phyloP scores from a whole-genome alignment of 305 asterid species.

The Vinca major region DNA sequence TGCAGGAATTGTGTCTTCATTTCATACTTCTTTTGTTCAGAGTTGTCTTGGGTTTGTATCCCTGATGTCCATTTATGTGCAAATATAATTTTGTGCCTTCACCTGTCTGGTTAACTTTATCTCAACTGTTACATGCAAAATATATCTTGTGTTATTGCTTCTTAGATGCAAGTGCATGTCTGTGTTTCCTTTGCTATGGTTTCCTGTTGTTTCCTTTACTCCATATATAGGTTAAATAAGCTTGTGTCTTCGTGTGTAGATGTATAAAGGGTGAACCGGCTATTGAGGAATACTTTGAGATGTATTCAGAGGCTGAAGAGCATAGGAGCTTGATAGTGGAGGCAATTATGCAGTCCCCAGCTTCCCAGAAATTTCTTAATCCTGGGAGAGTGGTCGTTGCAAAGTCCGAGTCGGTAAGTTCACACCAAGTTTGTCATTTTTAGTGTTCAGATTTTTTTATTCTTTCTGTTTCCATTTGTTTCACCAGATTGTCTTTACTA shows the following conservation, averaged over 20 bases:
- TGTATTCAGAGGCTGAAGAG: conserved; percentile 61
- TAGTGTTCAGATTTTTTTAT: background rate
- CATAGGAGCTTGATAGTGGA: conserved; percentile 41
- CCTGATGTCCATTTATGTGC: background rate
- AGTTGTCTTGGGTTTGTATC: background rate
- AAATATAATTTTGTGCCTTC: background rate
- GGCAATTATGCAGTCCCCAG: conserved; percentile 69
- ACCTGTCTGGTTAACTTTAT: background rate
- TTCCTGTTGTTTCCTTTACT: background rate
- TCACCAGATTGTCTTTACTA: background rate
- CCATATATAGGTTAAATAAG: background rate
- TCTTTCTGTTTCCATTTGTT: background rate
- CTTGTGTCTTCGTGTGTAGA: conserved; percentile 32
- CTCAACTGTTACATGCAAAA: background rate
- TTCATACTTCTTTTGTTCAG: background rate
- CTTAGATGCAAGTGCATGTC: background rate
- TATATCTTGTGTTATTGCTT: conserved; percentile 2
- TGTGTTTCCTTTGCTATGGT: background rate
- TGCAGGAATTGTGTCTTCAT: background rate
- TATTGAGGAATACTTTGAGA: conserved; percentile 83
- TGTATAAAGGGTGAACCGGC: conserved; percentile 97
- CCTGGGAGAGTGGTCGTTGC: conserved; percentile 88
- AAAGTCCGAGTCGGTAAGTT: conserved; percentile 69
- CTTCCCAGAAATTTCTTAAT: conserved; percentile 52
- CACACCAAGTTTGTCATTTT: background rate